These are phyloP conservation scores for Ambispora gerdemannii DNA, from an alignment of 192 early-diverging fungal species.

Conservation along the genomic window DNA sequence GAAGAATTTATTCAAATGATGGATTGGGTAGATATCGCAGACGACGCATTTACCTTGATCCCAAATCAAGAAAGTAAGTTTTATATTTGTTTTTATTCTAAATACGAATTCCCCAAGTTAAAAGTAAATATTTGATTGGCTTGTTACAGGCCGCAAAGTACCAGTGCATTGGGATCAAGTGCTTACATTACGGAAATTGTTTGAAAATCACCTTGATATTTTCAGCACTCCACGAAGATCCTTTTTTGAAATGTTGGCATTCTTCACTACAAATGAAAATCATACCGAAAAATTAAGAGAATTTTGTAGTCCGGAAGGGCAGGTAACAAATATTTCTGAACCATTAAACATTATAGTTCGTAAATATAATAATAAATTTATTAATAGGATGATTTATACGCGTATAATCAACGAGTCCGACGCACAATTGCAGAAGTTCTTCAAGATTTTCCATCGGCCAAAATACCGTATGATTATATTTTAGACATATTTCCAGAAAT, in stretches of 20 bases:
- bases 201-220: conserved; percentile 76
- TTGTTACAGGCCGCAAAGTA: conserved; percentile 45
- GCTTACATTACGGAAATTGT: conserved; percentile 73
- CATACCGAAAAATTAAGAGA: conserved; percentile 82
- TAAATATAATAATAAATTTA: conserved; percentile 3
- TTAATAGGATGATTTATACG: conserved; percentile 76
- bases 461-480: conserved; percentile 72
- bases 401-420: conserved; percentile 77
- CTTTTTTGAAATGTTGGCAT: conserved; percentile 85
- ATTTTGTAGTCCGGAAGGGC: conserved; percentile 72
- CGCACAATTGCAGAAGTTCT: conserved; percentile 84
- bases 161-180: conserved; percentile 50
- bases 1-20: conserved; percentile 64
- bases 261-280: conserved; percentile 65
- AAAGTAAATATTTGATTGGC: no score
- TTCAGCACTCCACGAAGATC: conserved; percentile 81
- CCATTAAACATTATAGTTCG: background rate
- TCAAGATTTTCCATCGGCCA: conserved; percentile 74
- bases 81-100: background rate
- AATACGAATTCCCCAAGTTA: no score
- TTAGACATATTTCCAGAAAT: conserved; percentile 83
- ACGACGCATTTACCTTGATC: conserved; percentile 55
- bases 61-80: conserved; percentile 48
- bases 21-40: conserved; percentile 65
- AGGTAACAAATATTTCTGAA: conserved; percentile 38